phyloP scores from a whole-genome alignment of 208 protist species.

The Acanthamoeba healyi region DNA sequence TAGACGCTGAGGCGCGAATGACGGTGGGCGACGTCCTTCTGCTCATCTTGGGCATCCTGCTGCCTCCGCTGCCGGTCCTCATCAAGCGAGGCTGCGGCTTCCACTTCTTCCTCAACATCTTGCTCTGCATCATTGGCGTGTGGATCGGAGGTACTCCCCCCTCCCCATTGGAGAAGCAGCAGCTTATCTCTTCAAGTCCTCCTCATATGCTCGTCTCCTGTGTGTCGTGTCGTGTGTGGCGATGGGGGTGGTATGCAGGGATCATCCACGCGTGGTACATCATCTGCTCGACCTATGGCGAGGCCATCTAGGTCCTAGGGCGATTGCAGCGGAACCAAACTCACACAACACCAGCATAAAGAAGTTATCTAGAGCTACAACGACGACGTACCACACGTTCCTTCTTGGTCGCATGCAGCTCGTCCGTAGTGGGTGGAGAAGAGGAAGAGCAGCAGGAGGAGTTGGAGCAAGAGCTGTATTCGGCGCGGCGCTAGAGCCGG shows the following conservation, averaged over 20 bases:
- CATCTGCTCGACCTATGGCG: not conserved
- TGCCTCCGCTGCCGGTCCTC: conserved; percentile 36
- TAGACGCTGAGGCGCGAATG: not conserved
- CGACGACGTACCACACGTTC: too few relatives aligned
- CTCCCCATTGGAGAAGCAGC: too few relatives aligned
- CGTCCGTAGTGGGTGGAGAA: too few relatives aligned
- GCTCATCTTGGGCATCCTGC: conserved; percentile 39
- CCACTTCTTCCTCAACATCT: conserved; percentile 16
- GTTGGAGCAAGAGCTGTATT: too few relatives aligned
- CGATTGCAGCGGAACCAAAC: too few relatives aligned
- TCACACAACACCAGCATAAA: too few relatives aligned
- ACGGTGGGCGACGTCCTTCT: conserved; percentile 58
- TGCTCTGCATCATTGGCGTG: conserved; percentile 37
- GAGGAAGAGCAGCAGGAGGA: too few relatives aligned
- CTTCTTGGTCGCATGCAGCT: too few relatives aligned
- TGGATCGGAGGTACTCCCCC: conserved; percentile 30
- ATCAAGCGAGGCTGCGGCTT: conserved; percentile 46
- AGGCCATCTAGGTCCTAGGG: not conserved
- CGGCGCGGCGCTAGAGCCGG: too few relatives aligned
- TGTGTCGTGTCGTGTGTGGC: not conserved
- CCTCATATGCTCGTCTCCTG: not conserved
- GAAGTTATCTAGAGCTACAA: too few relatives aligned
- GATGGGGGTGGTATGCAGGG: too few relatives aligned
- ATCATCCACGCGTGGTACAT: not conserved
- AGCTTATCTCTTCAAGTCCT: not conserved